A percentile compares a stretch with the other conserved stretches of the same genome.
phyloP scores from a whole-genome alignment of 2,329 filamentous ascomycete genomes.

The Leptographium galeiforme region DNA sequence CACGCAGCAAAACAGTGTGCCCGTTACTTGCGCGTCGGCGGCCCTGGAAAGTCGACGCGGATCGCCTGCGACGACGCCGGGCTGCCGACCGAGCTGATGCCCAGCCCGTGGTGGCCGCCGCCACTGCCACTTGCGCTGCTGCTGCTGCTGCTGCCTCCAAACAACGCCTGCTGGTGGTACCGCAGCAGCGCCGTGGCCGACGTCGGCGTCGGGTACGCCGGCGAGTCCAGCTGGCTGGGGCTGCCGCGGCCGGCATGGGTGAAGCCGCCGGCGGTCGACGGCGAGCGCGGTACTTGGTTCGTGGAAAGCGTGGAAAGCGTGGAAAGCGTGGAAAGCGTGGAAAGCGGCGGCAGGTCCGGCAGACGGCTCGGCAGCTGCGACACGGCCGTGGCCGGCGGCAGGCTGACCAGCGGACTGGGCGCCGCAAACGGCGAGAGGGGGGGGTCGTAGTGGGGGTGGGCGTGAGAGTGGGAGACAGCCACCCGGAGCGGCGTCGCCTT shows the following conservation, averaged over 20 bases:
- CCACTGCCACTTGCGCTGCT: neutral
- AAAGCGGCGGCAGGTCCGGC: neutral
- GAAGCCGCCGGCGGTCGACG: neutral
- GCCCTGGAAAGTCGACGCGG: constrained; percentile 26
- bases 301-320: too few relatives aligned
- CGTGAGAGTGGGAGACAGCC: too few relatives aligned
- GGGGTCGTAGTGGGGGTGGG: too few relatives aligned
- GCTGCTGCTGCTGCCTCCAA: too few relatives aligned
- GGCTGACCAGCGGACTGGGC: too few relatives aligned
- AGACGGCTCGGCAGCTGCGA: too few relatives aligned
- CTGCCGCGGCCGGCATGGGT: neutral
- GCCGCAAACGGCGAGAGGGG: too few relatives aligned
- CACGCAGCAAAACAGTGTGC: too few relatives aligned
- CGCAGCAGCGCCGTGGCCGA: constrained; percentile 9
- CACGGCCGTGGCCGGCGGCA: too few relatives aligned
- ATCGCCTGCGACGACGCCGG: constrained; percentile 23
- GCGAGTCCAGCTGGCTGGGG: neutral
- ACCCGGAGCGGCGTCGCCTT: too few relatives aligned
- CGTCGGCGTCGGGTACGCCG: constrained; percentile 14
- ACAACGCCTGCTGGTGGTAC: neutral
- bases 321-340: too few relatives aligned
- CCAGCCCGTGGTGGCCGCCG: neutral
- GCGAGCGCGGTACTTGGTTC: constrained; percentile 1
- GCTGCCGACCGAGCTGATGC: constrained; percentile 11
- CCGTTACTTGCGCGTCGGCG: constrained; percentile 13